Evolutionary conservation across 257 asterid species (phyloP).

Genomic region (Salvia splendens): DNA sequence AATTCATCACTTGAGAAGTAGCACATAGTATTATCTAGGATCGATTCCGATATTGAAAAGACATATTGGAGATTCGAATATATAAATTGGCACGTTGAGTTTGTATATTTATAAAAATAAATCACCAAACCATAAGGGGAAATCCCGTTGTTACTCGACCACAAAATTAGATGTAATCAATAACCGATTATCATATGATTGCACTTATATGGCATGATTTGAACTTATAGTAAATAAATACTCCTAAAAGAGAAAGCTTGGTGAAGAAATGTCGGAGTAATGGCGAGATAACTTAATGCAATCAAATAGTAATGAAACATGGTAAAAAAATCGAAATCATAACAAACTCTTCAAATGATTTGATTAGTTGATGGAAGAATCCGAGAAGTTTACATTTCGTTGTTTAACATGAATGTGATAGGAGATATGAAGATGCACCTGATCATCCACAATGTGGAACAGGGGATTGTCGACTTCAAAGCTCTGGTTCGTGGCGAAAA

Average conservation of each 20-base stretch:
- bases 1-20: slow-evolving; percentile 1
- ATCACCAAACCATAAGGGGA: too few relatives aligned
- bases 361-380: neutral
- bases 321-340: neutral
- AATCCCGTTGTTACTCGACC: too few relatives aligned
- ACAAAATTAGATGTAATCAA: neutral
- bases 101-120: too few relatives aligned
- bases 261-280: neutral
- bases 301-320: neutral
- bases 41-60: neutral
- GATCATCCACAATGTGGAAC: slow-evolving; percentile 46
- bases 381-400: slow-evolving; percentile 8
- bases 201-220: neutral
- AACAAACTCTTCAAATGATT: neutral
- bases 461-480: slow-evolving; percentile 59
- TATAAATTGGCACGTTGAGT: too few relatives aligned
- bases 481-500: slow-evolving; percentile 65
- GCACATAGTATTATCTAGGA: neutral
- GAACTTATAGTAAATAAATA: neutral
- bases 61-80: neutral
- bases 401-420: slow-evolving; percentile 19
- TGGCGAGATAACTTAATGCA: neutral
- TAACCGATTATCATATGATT: too few relatives aligned
- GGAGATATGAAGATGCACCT: slow-evolving; percentile 45
- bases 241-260: neutral